phyloP scores from a whole-genome alignment of 495 filamentous ascomycete genomes.

The Neurospora sp. region DNA sequence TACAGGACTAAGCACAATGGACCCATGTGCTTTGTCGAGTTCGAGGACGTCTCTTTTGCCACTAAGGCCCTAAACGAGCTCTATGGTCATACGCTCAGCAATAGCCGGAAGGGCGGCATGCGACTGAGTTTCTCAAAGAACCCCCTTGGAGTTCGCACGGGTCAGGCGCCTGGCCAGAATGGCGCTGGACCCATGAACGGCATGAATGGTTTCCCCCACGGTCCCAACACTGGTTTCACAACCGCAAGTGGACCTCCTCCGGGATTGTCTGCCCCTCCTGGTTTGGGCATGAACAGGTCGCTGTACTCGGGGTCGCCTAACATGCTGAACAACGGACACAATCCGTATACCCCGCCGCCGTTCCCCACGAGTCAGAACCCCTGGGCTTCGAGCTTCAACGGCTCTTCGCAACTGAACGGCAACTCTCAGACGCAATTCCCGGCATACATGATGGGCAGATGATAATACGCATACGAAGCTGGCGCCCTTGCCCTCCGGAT shows the following conservation, averaged over 20 bases:
- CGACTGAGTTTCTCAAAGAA: conserved; percentile 99
- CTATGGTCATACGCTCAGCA: conserved; percentile 80
- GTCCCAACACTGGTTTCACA: conserved; percentile 48
- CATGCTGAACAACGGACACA: conserved; percentile 5
- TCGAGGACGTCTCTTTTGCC: conserved; percentile 88
- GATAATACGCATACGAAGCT: not conserved
- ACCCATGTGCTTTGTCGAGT: conserved; percentile 99
- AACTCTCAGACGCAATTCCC: conserved; percentile 12
- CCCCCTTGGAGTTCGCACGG: conserved; percentile 81
- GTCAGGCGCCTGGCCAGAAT: conserved; percentile 40
- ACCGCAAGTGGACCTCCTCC: conserved; percentile 68
- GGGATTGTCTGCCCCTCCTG: conserved; percentile 60
- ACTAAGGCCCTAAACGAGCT: conserved; percentile 89
- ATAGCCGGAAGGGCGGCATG: conserved; percentile 92
- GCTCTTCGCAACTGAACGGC: conserved; percentile 10
- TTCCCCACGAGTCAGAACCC: conserved; percentile 13
- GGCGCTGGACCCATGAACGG: conserved; percentile 37
- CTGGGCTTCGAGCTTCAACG: conserved; percentile 17
- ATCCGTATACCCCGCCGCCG: conserved; percentile 11
- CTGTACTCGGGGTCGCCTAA: conserved; percentile 17
- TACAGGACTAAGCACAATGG: conserved; percentile 98
- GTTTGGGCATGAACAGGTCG: conserved; percentile 39
- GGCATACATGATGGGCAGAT: conserved; percentile 24
- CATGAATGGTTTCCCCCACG: conserved; percentile 30
- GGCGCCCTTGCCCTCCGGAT: not conserved